These are phyloP conservation scores for Terfezia boudieri DNA, from an alignment of 495 filamentous ascomycete species.

Conservation along the genomic window DNA sequence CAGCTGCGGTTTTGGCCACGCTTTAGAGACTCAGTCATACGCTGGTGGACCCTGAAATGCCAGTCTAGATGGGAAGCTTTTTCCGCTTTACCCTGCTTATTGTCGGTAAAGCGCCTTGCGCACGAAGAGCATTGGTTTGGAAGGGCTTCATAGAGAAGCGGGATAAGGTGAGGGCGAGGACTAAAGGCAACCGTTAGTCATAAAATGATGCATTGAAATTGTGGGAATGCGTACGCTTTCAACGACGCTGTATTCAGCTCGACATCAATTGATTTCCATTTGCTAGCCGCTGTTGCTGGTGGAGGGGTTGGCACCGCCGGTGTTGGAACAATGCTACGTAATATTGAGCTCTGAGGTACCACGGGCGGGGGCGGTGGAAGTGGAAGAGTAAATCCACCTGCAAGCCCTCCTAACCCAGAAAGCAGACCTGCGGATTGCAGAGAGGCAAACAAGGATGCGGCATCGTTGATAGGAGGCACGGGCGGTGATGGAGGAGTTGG, in stretches of 20 bases:
- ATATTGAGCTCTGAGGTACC: neutral
- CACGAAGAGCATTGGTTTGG: conserved; percentile 78
- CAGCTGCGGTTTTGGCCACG: conserved; percentile 73
- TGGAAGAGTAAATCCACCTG: conserved; percentile 1
- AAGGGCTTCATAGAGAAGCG: conserved; percentile 49
- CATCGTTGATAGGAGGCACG: conserved; percentile 9
- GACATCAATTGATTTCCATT: conserved; percentile 32
- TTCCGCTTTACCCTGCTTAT: conserved; percentile 53
- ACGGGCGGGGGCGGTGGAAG: conserved; percentile 14
- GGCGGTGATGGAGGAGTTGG: conserved; percentile 14
- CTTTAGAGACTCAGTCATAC: conserved; percentile 58
- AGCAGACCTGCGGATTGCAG: conserved; percentile 17
- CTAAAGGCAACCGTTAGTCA: conserved; percentile 26
- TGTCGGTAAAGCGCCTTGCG: conserved; percentile 60
- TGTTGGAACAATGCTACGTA: neutral
- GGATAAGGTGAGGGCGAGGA: conserved; percentile 49
- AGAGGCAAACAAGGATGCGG: conserved; percentile 17
- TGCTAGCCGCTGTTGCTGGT: conserved; percentile 8
- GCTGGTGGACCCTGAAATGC: conserved; percentile 88
- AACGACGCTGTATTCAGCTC: conserved; percentile 49
- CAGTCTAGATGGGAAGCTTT: conserved; percentile 93
- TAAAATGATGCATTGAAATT: conserved; percentile 3
- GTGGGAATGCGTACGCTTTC: conserved; percentile 40
- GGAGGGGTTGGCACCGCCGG: neutral
- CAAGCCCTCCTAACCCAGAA: conserved; percentile 8